Conservation (phyloP, 306 rosid genomes). For the Herpetospermum pedunculosum region DNA sequence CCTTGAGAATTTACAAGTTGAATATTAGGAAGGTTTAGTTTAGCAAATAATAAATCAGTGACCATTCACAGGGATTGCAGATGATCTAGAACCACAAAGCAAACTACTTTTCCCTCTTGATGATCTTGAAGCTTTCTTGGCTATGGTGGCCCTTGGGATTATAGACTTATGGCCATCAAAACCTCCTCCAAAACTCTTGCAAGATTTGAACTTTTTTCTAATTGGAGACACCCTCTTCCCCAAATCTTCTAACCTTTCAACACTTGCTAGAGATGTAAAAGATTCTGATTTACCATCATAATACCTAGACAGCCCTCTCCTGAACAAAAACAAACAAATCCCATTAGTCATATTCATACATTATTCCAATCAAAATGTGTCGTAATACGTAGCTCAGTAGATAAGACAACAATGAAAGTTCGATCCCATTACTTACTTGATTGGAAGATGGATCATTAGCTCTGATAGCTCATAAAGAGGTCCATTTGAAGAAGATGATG, state of each 20-base stretch:
- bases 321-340: slow-evolving; percentile 10
- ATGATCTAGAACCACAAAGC: slow-evolving; percentile 19
- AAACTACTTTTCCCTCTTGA: slow-evolving; percentile 24
- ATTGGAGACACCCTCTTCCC: slow-evolving; percentile 40
- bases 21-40: no score
- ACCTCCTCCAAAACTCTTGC: slow-evolving; percentile 60
- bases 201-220: slow-evolving; percentile 50
- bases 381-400: no score
- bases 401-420: not conserved
- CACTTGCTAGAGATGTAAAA: slow-evolving; percentile 56
- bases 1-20: not conserved
- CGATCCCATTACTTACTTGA: slow-evolving; percentile 38
- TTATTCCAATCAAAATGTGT: not conserved
- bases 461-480: slow-evolving; percentile 63
- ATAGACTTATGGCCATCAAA: slow-evolving; percentile 39
- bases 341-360: not conserved
- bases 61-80: slow-evolving; percentile 18
- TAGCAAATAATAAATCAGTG: slow-evolving; percentile 6
- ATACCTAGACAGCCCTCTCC: slow-evolving; percentile 76
- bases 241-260: slow-evolving; percentile 57
- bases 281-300: slow-evolving; percentile 81
- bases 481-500: slow-evolving; percentile 43
- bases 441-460: slow-evolving; percentile 71
- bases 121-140: slow-evolving; percentile 53
- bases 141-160: slow-evolving; percentile 45